Evolutionary conservation across 2,329 filamentous ascomycete species (phyloP), one percentile per base, ranked within the genome.

Genomic region (Ceratocystis cubensis): DNA sequence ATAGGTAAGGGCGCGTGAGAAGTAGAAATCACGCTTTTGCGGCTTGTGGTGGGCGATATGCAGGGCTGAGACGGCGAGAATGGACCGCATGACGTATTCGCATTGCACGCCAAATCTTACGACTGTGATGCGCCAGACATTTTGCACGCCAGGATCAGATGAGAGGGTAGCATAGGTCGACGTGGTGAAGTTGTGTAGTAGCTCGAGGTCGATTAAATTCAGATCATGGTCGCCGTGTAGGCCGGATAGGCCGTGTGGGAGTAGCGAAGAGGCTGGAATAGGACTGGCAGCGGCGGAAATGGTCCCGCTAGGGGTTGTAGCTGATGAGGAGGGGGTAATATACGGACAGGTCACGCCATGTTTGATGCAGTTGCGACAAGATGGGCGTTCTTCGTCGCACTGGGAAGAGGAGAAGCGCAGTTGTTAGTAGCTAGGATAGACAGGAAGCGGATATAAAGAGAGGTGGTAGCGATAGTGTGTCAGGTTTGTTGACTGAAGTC

Each of bases 161-260:
- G 76, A 76, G 2, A 83, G 72, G 0, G 80, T 82, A n/a, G 75
- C 73, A 64, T 76, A 77, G 0, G 81, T 83, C 8, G 76, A 77
- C 0, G 76, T 79, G 57, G 76, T 77, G 69, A 76, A 83, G 72
- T 83, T 80, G 70, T 83, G 80, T 5, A 84, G 73, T 1, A 84
- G 75, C 69, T 83, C 80, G 7, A 82, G 74, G 59, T 82, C 79
- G 10, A 76, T 70, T 1, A 79, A 69, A 28, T 77, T 77, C 20
- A 78, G 70, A 5, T 69, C 65, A 44, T 70, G 68, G 30, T 68
- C 33, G 61, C 66, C 66, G 17, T 68, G 66, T 10, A 46, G 44
- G 10, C 46, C 10, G 3, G 17, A 25, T 6, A 68, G 48, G 48
- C 63, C 61, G 53, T 64, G 48, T 17, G 61, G 67, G 17, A 41